Conservation (phyloP, 306 rosid genomes). For the Fragaria nilgerrensis region DNA sequence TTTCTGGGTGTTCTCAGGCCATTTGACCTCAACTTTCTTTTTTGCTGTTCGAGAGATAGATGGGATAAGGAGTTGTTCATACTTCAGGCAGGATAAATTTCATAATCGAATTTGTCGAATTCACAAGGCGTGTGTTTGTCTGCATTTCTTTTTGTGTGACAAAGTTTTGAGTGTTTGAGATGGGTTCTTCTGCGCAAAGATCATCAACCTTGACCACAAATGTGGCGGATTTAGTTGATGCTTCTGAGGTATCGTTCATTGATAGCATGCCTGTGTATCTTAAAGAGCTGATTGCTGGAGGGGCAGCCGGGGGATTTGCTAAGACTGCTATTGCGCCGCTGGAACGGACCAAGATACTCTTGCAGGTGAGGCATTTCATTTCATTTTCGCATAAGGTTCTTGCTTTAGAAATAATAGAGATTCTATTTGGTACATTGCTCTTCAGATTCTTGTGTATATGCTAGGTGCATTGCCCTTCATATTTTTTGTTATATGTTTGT, state of each 20-base stretch:
- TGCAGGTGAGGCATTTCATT: slow-evolving; percentile 61
- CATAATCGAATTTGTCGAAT: slow-evolving; percentile 4
- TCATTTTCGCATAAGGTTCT: background rate
- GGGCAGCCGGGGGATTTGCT: slow-evolving; percentile 86
- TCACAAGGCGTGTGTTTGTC: background rate
- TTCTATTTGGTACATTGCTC: background rate
- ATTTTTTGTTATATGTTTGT: background rate
- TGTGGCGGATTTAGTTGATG: slow-evolving; percentile 73
- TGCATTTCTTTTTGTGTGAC: background rate
- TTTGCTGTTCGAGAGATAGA: slow-evolving; percentile 44
- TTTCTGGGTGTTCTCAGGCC: slow-evolving; percentile 58
- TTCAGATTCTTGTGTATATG: too few species aligned
- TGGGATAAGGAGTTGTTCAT: slow-evolving; percentile 75
- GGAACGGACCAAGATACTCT: slow-evolving; percentile 83
- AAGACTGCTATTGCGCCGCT: slow-evolving; percentile 89
- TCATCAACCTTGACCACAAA: slow-evolving; percentile 51
- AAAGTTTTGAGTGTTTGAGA: slow-evolving; percentile 21
- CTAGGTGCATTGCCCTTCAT: background rate
- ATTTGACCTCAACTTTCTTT: slow-evolving; percentile 24
- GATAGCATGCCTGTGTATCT: slow-evolving; percentile 70
- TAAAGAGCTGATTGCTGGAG: slow-evolving; percentile 88
- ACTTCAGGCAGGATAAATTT: slow-evolving; percentile 59
- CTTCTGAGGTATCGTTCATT: slow-evolving; percentile 48
- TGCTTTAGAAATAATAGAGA: background rate
- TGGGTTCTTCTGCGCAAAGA: slow-evolving; percentile 83